Evolutionary conservation across 75 land plant species (phyloP).

Genomic region (Pinus taeda): DNA sequence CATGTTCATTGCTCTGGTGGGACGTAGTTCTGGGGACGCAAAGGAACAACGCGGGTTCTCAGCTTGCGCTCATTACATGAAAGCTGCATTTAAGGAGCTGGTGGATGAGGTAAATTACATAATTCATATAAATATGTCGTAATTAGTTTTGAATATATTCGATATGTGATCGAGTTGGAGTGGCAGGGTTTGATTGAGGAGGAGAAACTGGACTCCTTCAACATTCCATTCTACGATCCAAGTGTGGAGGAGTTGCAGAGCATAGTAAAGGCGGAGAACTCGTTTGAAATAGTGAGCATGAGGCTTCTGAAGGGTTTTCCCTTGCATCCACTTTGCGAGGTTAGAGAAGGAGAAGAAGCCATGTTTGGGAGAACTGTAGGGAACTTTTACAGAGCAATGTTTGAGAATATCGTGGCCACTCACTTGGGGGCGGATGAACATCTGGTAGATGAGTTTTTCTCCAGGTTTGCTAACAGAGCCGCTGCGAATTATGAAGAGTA

Average conservation of each 20-base stretch:
- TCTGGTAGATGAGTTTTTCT: background rate
- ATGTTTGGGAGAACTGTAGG: background rate
- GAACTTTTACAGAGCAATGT: background rate
- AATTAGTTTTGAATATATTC: background rate
- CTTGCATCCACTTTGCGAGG: background rate
- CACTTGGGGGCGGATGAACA: background rate
- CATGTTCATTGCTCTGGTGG: background rate
- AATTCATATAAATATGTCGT: background rate
- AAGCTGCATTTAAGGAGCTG: conserved; percentile 16
- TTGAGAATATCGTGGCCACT: background rate
- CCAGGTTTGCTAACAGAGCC: background rate
- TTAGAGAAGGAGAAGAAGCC: background rate
- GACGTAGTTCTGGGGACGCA: conserved; percentile 8
- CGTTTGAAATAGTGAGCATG: conserved; percentile 29
- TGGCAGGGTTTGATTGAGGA: conserved; percentile 43
- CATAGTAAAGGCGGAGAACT: conserved; percentile 36
- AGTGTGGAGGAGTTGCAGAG: conserved; percentile 35
- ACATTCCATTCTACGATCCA: conserved; percentile 53
- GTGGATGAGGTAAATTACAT: conserved; percentile 13
- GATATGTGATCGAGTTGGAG: background rate
- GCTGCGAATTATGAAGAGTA: background rate
- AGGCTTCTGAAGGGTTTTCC: background rate
- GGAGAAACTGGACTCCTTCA: conserved; percentile 51
- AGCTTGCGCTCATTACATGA: background rate
- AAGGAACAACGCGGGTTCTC: conserved; percentile 14